phyloP scores from a whole-genome alignment of 768 basidiomycete species.

The Hortiboletus flavorubellus region DNA sequence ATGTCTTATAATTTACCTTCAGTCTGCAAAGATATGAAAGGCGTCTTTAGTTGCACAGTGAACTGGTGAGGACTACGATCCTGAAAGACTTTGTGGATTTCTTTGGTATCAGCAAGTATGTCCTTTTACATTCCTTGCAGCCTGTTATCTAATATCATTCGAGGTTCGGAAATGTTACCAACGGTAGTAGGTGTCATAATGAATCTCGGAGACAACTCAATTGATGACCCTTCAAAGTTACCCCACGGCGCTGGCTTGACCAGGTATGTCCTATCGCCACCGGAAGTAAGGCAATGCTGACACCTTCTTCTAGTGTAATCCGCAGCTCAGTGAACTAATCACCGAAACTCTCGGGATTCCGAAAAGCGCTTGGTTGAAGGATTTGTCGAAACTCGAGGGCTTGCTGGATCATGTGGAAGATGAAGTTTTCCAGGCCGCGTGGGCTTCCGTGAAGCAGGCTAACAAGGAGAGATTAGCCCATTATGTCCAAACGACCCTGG shows the following conservation, averaged over 20 bases:
- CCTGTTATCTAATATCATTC: conserved; percentile 15
- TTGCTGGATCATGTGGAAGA: conserved; percentile 72
- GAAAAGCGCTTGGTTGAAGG: conserved; percentile 81
- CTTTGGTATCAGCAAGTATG: conserved; percentile 76
- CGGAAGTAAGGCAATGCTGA: neutral
- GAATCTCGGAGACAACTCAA: neutral
- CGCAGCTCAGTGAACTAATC: conserved; percentile 79
- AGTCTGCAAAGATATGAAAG: neutral
- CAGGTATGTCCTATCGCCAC: conserved; percentile 40
- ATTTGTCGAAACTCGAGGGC: conserved; percentile 74
- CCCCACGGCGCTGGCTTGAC: conserved; percentile 90
- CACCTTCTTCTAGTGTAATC: conserved; percentile 66
- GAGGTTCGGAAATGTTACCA: conserved; percentile 87
- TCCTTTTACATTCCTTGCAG: neutral
- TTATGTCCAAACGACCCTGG: conserved; percentile 67
- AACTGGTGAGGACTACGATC: conserved; percentile 80
- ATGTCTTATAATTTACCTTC: neutral
- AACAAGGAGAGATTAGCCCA: conserved; percentile 90
- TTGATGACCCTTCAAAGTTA: conserved; percentile 46
- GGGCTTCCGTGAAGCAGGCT: conserved; percentile 80
- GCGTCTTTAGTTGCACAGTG: conserved; percentile 69
- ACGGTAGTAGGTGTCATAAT: conserved; percentile 63
- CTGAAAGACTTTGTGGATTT: conserved; percentile 93
- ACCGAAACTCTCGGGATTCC: conserved; percentile 74
- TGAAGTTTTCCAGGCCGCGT: conserved; percentile 69